These are phyloP conservation scores for Salix caprea DNA, from an alignment of 345 rosid species.

Conservation along the genomic window DNA sequence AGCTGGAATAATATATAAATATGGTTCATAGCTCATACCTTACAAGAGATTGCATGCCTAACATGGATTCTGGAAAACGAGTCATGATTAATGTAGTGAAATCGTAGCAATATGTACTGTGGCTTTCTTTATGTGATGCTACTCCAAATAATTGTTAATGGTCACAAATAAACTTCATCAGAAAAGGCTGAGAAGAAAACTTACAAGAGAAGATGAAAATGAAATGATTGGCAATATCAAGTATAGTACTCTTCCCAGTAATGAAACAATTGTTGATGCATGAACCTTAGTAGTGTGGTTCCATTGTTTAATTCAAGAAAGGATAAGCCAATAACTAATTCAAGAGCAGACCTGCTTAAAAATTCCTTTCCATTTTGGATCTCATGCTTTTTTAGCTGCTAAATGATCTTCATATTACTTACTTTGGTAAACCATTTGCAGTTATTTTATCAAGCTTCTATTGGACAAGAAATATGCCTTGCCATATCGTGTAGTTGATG, in stretches of 20 bases:
- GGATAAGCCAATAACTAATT: neutral
- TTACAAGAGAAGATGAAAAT: neutral
- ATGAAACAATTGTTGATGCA: neutral
- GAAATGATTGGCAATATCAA: neutral
- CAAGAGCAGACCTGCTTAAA: neutral
- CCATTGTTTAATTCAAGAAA: neutral
- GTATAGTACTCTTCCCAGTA: neutral
- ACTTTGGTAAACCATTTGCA: conserved; percentile 26
- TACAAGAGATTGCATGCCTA: neutral
- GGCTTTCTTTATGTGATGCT: neutral
- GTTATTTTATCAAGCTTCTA: conserved; percentile 84
- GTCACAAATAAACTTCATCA: neutral
- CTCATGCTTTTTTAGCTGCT: conserved; percentile 2
- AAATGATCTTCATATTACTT: neutral
- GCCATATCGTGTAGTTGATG: conserved; percentile 82
- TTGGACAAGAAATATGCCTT: conserved; percentile 89
- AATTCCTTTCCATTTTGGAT: neutral
- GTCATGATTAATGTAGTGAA: neutral
- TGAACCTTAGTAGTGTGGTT: neutral
- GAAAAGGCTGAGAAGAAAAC: neutral
- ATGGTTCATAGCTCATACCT: neutral
- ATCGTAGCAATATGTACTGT: no score
- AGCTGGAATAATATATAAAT: neutral
- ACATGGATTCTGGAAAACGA: neutral
- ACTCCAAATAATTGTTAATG: neutral